These are phyloP conservation scores for Podospora didyma DNA, from an alignment of 495 filamentous ascomycete genomes.

Conservation along the genomic window DNA sequence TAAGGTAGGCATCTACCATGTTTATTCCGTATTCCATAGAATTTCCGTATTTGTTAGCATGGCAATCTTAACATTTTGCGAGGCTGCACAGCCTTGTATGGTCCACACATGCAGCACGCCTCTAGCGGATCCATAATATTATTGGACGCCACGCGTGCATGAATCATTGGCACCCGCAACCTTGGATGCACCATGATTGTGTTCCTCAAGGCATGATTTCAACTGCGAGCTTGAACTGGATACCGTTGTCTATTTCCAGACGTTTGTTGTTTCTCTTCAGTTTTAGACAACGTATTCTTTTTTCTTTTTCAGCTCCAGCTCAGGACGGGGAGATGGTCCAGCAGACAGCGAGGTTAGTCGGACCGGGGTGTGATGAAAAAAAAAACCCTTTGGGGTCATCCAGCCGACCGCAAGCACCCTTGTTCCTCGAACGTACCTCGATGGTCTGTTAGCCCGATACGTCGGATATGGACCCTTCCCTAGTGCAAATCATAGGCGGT, in stretches of 20 bases:
- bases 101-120: too few species aligned
- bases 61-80: too few species aligned
- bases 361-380: background rate
- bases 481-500: background rate
- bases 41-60: too few species aligned
- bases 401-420: background rate
- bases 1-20: too few species aligned
- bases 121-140: too few species aligned
- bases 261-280: background rate
- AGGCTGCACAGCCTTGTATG: too few species aligned
- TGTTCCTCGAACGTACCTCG: conserved; percentile 19
- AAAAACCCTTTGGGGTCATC: background rate
- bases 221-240: background rate
- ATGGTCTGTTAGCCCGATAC: conserved; percentile 20
- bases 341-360: background rate
- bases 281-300: background rate
- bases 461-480: conserved; percentile 6
- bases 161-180: too few species aligned
- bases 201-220: background rate
- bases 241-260: background rate
- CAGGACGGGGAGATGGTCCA: too few species aligned
- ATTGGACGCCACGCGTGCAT: too few species aligned
- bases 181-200: background rate
- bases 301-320: too few species aligned
- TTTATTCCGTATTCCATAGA: too few species aligned